Conservation (phyloP, 2,329 filamentous ascomycete genomes). For the Neurospora crassa region DNA sequence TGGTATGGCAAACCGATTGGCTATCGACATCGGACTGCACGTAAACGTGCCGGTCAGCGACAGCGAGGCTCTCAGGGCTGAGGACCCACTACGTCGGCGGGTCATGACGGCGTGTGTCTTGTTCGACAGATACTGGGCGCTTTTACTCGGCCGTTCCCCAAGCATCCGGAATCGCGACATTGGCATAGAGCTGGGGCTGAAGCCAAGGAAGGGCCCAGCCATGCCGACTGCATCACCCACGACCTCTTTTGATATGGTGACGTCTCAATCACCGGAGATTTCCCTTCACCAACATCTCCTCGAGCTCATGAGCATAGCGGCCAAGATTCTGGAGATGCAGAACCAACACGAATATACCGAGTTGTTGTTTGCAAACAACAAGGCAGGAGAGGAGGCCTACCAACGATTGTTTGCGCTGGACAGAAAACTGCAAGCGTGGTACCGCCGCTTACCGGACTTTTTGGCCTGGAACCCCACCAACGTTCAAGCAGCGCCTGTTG, state of each 20-base stretch:
- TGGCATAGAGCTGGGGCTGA: slow-evolving; percentile 32
- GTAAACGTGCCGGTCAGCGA: slow-evolving; percentile 28
- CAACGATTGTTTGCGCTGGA: slow-evolving; percentile 41
- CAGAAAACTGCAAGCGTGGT: slow-evolving; percentile 45
- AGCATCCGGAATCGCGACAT: slow-evolving; percentile 44
- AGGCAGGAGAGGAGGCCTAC: slow-evolving; percentile 36
- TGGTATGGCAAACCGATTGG: slow-evolving; percentile 37
- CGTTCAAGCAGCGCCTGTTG: slow-evolving; percentile 39
- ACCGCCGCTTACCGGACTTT: slow-evolving; percentile 38
- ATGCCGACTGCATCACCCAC: slow-evolving; percentile 23
- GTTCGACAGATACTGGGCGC: slow-evolving; percentile 45
- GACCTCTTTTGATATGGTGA: slow-evolving; percentile 20
- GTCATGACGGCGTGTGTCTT: slow-evolving; percentile 42
- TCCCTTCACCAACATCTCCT: slow-evolving; percentile 42
- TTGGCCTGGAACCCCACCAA: slow-evolving; percentile 39
- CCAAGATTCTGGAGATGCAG: slow-evolving; percentile 37
- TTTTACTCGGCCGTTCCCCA: slow-evolving; percentile 44
- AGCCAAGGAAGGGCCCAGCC: slow-evolving; percentile 27
- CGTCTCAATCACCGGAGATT: slow-evolving; percentile 13
- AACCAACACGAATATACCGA: slow-evolving; percentile 22
- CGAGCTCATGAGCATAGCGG: slow-evolving; percentile 46
- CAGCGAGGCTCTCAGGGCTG: slow-evolving; percentile 33
- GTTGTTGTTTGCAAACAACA: slow-evolving; percentile 22
- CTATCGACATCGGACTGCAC: slow-evolving; percentile 40
- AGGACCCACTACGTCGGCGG: slow-evolving; percentile 39